Evolutionary conservation across 345 rosid genomes (phyloP).

Genomic region (Xanthoceras sorbifolium): DNA sequence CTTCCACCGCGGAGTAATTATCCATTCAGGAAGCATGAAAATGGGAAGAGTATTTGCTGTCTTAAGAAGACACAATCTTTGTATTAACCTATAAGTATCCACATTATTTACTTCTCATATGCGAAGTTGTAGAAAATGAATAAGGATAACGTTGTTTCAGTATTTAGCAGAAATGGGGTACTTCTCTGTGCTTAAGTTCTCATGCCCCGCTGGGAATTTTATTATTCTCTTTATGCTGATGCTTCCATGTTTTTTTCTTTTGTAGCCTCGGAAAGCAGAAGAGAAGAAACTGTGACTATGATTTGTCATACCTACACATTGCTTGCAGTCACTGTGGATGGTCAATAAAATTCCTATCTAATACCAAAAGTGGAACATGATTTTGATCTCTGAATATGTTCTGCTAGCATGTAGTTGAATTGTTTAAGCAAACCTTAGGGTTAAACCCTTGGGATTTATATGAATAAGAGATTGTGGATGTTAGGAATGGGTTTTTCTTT

Average conservation of each 20-base stretch:
- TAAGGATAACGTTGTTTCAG: not conserved
- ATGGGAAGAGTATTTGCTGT: not conserved
- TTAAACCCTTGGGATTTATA: not conserved
- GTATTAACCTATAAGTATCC: not conserved
- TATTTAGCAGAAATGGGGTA: not conserved
- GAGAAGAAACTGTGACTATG: constrained; percentile 55
- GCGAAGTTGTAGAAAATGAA: not conserved
- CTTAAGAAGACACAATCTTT: not conserved
- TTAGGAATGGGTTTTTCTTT: not conserved
- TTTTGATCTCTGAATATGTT: constrained; percentile 11
- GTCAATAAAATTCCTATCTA: not conserved
- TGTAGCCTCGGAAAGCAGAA: constrained; percentile 82
- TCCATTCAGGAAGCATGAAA: not conserved
- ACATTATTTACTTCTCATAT: no score
- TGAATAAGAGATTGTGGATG: constrained; percentile 1
- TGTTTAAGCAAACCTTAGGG: not conserved
- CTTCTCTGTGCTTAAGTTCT: not conserved
- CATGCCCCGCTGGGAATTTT: not conserved
- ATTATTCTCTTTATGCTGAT: not conserved
- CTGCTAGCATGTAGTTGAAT: not conserved
- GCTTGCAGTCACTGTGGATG: not conserved
- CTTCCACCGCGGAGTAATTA: not conserved
- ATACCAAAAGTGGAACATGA: not conserved
- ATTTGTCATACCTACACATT: not conserved
- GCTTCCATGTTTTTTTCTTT: not conserved